Evolutionary conservation across 441 rosid species (phyloP), one percentile per base, ranked within the genome.

Genomic region (Jatropha multifida): DNA sequence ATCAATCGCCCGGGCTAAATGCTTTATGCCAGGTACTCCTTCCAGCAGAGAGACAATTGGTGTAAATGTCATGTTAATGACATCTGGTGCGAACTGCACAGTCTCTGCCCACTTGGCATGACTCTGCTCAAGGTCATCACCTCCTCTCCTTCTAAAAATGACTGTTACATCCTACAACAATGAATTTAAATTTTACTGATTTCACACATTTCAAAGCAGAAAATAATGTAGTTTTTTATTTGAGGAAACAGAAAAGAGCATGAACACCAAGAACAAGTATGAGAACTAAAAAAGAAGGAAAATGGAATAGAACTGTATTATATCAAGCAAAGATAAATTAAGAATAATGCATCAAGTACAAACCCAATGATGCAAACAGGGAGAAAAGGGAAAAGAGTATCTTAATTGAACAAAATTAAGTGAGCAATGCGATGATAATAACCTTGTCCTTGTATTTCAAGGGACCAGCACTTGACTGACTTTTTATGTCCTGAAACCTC

Each of bases 151-250:
- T 76, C 96, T 83, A 56, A 88, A 89, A 79, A 91, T 91, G 69
- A 89, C 93, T 70, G 92, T 91, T 80, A 91, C 90, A 73, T 91
- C 96, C 96, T 91, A 84, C 83, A 92, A 81, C 72, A 89, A 81
- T 77, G 73, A 83, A 74, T 76, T 79, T 32, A 64, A 14, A 63
- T 77, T 83, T 84, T 82, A 80, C 32, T 6, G 71, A 80, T 71
- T 79, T 71, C 65, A 59, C 81, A 81, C 64, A 73, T 23, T 68
- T 15, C 48, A 74, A 41, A 42, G 5, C n/a, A 44, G 14, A 72
- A 8, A 73, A 52, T 12, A 41, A 38, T 46, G 9, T 3, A 40
- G 17, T 10, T 56, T 1, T 7, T 13, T 51, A 48, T 37, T 26
- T 11, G 38, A 71, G 42, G 62, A 78, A 72, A 78, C 54, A 23